These are phyloP conservation scores for Umbellularia californica DNA, from an alignment of 164 flowering plant genomes.

Conservation along the genomic window DNA sequence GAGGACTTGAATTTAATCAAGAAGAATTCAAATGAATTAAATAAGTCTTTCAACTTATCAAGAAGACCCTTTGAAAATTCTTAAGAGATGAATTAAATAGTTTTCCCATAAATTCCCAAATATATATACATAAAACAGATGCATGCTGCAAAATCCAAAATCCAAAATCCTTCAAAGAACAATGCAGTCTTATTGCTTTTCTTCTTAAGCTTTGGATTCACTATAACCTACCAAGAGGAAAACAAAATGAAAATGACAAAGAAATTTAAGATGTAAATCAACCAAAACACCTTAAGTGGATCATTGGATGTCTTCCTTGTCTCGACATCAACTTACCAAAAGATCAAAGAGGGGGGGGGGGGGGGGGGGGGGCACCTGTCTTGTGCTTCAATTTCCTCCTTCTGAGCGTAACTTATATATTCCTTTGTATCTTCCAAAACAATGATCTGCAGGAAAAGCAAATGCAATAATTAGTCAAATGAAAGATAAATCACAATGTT, in stretches of 20 bases:
- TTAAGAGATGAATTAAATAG: too few relatives aligned
- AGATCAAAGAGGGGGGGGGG: too few relatives aligned
- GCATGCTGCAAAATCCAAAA: too few relatives aligned
- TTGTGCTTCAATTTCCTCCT: constrained; percentile 63
- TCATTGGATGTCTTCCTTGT: not conserved
- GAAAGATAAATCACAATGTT: too few relatives aligned
- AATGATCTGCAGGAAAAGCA: constrained; percentile 53
- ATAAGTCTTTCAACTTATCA: too few relatives aligned
- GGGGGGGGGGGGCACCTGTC: constrained; percentile 64
- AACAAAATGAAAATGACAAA: constrained; percentile 20
- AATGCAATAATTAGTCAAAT: not conserved
- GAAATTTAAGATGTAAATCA: constrained; percentile 10
- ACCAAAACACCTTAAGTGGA: not conserved
- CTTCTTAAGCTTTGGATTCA: constrained; percentile 79
- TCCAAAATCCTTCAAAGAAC: constrained; percentile 94
- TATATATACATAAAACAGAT: too few relatives aligned
- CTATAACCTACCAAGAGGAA: constrained; percentile 58
- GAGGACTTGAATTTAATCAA: too few relatives aligned
- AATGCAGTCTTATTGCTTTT: constrained; percentile 64
- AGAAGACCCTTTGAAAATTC: too few relatives aligned
- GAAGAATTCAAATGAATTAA: too few relatives aligned
- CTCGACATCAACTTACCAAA: constrained; percentile 50
- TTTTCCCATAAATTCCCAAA: too few relatives aligned
- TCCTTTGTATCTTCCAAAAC: constrained; percentile 90
- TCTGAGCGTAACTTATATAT: constrained; percentile 68